Evolutionary conservation across 2,329 filamentous ascomycete genomes (phyloP), one percentile per base, ranked within the genome.

Genomic region (Amylocarpus encephaloides): DNA sequence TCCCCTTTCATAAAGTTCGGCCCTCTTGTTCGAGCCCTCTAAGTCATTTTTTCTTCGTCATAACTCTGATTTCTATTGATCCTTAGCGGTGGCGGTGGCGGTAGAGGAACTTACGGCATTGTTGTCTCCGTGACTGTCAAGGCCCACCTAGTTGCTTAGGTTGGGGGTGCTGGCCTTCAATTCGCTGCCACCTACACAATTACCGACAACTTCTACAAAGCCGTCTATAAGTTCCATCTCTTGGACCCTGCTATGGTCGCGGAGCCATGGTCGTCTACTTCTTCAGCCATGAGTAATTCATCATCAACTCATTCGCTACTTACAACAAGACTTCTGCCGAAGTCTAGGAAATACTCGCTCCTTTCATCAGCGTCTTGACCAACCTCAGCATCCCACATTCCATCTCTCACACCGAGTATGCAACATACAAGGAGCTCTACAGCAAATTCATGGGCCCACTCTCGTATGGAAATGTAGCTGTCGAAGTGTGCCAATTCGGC

Each of bases 31-130:
- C 22, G 4, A 4, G 7, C 22, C 22, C 4, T 26, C 22, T 4
- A 26, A 7, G 4, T 26, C 22, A 7, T 26, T 26, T 26, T 26
- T 4, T 26, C 22, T 4, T 26, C 22, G 7, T 26, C 22, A 26
- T 26, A 77, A 84, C 55, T 50, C 68, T 0, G 80, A 84, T 46
- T 68, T 85, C 1, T 85, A 79, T 67, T 86, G 80, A 81, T 82
- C 81, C 64, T 83, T 1, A 70, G 70, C 38, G 80, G 80, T 3
- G 79, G 81, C 0, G 80, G 82, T 1, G 76, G 73, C 9, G 80
- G 82, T 1, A 76, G 73, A 9, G 78, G 79, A 13, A 82, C 72
- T 29, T 85, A 76, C 56, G 80, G 71, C 2, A 69, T 83, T 1
- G 77, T 83, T 1, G 63, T 73, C 13, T 77, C 75, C 1, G 69